Base-by-base conservation (phyloP, 2,329 filamentous ascomycete genomes). In the Talaromyces rugulosus region DNA sequence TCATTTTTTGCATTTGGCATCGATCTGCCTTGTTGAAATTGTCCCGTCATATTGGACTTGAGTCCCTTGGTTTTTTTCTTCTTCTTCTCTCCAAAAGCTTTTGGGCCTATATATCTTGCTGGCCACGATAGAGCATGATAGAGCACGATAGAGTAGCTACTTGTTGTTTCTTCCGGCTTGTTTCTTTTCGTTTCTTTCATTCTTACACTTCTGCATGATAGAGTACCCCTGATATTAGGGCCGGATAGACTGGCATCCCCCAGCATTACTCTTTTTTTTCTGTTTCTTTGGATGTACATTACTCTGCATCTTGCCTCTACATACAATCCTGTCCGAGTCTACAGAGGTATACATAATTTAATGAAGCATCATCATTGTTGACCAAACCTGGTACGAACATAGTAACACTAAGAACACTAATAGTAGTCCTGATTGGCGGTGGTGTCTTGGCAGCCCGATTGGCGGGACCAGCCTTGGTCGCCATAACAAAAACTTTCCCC, bases 1-100 rank as follows among this genome's bases (percentile, higher is more conserved):
- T 52, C 7, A 27, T 47, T 34, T n/a, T 33, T 54, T 64, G 52
- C 56, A 60, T 61, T 61, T 66, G 61, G 72, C 71, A 51, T 73
- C 70, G 58, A 74, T 67, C 8, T 71, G 42, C 66, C 34, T 55
- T 72, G 71, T 8, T 69, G 72, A 60, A 71, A 73, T 65, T 72
- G 72, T 4, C 70, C 69, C 58, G 73, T 71, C 6, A 36, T 23
- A 23, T 36, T 36, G 33, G 33, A 36, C 2, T 36, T 36, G 33
- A 36, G 33, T 36, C 12, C 7, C 42, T 47, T 18, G n/a, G n/a
- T 47, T 23, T 23, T n/a, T 67, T 28, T 51, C 72, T 8, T 74
- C 63, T 28, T 51, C 72, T 8, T 74, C 63, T 59, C 73, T 70
- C 64, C 72, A 47, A 47, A 47, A 47, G 42, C 42, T 69, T 64